These are phyloP conservation scores for Fusarium sp. DNA, from an alignment of 2,329 filamentous ascomycete genomes.

Conservation along the genomic window DNA sequence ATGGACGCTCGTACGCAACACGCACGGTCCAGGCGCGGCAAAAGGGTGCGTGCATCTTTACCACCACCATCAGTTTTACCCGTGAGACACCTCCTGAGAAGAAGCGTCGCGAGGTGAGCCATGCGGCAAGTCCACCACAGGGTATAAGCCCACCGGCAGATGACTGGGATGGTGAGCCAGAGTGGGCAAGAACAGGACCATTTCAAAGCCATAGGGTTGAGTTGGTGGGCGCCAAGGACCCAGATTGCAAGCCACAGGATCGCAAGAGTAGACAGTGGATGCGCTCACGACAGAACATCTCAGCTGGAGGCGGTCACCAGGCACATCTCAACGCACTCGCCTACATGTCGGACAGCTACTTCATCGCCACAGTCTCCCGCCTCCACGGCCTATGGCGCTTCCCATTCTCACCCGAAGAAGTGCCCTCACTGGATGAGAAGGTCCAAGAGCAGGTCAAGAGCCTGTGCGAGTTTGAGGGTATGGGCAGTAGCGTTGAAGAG, in stretches of 20 bases:
- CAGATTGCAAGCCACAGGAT: constrained; percentile 68
- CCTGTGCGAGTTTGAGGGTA: constrained; percentile 59
- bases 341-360: constrained; percentile 93
- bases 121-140: constrained; percentile 72
- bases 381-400: constrained; percentile 86
- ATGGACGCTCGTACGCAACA: constrained; percentile 90
- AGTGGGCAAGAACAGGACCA: constrained; percentile 64
- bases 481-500: constrained; percentile 58
- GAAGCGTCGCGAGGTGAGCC: constrained; percentile 71
- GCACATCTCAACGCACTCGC: constrained; percentile 90
- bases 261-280: constrained; percentile 81
- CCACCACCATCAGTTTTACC: constrained; percentile 91
- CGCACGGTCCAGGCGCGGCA: constrained; percentile 96
- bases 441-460: constrained; percentile 53
- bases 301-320: constrained; percentile 76
- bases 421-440: constrained; percentile 63
- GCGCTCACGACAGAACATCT: constrained; percentile 79
- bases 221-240: constrained; percentile 52
- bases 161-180: constrained; percentile 58
- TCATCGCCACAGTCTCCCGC: constrained; percentile 88
- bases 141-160: constrained; percentile 55
- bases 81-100: constrained; percentile 69
- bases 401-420: constrained; percentile 65
- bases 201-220: constrained; percentile 61
- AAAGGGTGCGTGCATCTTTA: constrained; percentile 90